Evolutionary conservation across 495 filamentous ascomycete genomes (phyloP).

Genomic region (Penicillium longicatenatum): DNA sequence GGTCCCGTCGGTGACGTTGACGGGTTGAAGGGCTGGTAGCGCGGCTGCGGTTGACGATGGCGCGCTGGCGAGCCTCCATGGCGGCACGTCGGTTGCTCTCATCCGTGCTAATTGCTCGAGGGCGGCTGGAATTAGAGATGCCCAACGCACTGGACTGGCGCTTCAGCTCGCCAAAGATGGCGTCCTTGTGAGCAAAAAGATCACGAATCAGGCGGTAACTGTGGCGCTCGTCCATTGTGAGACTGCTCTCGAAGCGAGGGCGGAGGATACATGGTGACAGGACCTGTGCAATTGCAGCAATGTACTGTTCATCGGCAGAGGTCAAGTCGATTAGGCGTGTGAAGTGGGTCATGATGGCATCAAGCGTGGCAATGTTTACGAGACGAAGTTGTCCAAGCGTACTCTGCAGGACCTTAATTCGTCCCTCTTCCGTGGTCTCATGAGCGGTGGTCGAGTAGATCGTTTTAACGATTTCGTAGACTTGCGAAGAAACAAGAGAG

Average conservation of each 20-base stretch:
- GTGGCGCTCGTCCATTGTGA: constrained; percentile 95
- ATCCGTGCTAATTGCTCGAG: constrained; percentile 90
- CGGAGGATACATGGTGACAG: constrained; percentile 88
- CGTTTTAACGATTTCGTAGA: constrained; percentile 98
- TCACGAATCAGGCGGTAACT: constrained; percentile 91
- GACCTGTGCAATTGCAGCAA: constrained; percentile 72
- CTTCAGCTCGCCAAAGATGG: constrained; percentile 95
- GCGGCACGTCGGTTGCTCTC: constrained; percentile 92
- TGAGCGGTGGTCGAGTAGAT: constrained; percentile 82
- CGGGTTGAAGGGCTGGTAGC: constrained; percentile 73
- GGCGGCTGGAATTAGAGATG: constrained; percentile 48
- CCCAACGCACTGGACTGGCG: constrained; percentile 72
- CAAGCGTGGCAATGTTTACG: constrained; percentile 96
- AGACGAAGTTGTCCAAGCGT: constrained; percentile 93
- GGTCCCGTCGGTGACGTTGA: constrained; percentile 69
- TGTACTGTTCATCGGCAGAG: constrained; percentile 87
- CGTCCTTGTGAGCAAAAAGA: constrained; percentile 89
- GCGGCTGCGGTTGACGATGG: constrained; percentile 74
- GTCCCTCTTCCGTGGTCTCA: constrained; percentile 68
- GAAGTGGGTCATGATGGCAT: constrained; percentile 97
- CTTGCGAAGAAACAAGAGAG: constrained; percentile 94
- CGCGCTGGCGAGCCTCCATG: constrained; percentile 88
- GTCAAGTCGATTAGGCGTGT: constrained; percentile 96
- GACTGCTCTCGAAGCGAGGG: constrained; percentile 77
- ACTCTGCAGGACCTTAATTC: constrained; percentile 91